phyloP scores from a whole-genome alignment of 345 rosid genomes.

The Luvunga scandens region DNA sequence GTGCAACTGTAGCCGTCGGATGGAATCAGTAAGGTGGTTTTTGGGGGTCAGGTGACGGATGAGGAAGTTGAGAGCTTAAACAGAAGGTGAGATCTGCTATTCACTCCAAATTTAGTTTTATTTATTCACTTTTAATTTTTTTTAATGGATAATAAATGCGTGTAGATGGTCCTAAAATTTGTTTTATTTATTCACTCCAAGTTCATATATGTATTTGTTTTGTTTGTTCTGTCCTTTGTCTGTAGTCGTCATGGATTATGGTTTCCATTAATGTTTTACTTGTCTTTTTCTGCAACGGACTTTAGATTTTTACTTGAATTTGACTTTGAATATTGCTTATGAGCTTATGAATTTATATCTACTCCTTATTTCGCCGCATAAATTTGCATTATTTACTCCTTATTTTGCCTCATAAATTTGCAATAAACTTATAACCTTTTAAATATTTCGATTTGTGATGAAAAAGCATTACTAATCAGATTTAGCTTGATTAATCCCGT shows the following conservation, averaged over 20 bases:
- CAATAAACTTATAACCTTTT: background rate
- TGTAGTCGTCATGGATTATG: background rate
- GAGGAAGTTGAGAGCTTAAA: conserved; percentile 86
- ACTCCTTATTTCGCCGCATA: background rate
- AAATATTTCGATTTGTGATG: background rate
- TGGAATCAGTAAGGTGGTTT: conserved; percentile 92
- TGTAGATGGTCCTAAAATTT: background rate
- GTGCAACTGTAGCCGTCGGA: conserved; percentile 71
- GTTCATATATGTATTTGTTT: background rate
- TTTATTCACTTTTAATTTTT: background rate
- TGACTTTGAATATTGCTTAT: background rate
- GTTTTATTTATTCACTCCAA: too few relatives aligned
- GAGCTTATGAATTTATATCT: background rate
- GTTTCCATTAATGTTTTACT: background rate
- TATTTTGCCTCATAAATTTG: background rate
- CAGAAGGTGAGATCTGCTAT: conserved; percentile 64
- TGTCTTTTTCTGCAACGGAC: conserved; percentile 4
- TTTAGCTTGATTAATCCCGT: background rate
- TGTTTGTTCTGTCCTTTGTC: background rate
- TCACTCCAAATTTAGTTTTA: background rate
- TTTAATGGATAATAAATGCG: conserved; percentile 1
- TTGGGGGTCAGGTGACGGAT: conserved; percentile 97
- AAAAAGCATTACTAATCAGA: background rate
- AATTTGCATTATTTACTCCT: background rate
- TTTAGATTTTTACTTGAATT: background rate